Base-by-base conservation (phyloP, 163 green algal genomes). In the Scenedesmus sp. region DNA sequence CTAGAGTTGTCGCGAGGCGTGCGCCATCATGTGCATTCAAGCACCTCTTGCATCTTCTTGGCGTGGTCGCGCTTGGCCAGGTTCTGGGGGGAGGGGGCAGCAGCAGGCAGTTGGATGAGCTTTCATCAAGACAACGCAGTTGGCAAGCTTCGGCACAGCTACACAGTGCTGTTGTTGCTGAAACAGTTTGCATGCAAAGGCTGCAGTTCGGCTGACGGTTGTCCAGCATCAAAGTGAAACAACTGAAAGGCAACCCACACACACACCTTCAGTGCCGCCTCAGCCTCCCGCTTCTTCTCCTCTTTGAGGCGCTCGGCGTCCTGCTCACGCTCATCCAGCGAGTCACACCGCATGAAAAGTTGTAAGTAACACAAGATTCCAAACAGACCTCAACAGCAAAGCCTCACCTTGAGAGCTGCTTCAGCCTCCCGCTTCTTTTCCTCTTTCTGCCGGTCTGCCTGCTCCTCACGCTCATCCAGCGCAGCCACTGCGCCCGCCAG, bases 1-100 rank as follows among this genome's bases (percentile, higher is more conserved):
- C 34, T n/a, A n/a, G n/a, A n/a, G n/a, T n/a, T n/a, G n/a, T n/a
- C n/a, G n/a, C n/a, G n/a, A n/a, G n/a, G n/a, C n/a, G n/a, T n/a
- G n/a, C n/a, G 13, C 3, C 20, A 82, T 52, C 0, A 9, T 12
- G 5, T 82, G 0, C 9, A 10, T 23, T 16, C 2, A 10, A 64
- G 59, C 59, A 10, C 1, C 59, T 64, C 59, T 1, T 10, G 59
- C 59, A 64, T 10, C 7, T 64, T 8, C 59, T 92, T 90, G 18
- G 59, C 34, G 84, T 94, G 90, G 73, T 96, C 94, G 55, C 93
- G 87, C 90, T 92, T 91, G 54, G 90, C 93, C 56, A 92, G 82
- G 66, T 85, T 79, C 91, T 94, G 76, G 16, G 70, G 9, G 52
- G 7, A 73, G 7, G n/a, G 9, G 18, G 76, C 76, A 84, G 76